These are phyloP conservation scores for Fusarium miscanthi DNA, from an alignment of 2,329 filamentous ascomycete species.

Conservation along the genomic window DNA sequence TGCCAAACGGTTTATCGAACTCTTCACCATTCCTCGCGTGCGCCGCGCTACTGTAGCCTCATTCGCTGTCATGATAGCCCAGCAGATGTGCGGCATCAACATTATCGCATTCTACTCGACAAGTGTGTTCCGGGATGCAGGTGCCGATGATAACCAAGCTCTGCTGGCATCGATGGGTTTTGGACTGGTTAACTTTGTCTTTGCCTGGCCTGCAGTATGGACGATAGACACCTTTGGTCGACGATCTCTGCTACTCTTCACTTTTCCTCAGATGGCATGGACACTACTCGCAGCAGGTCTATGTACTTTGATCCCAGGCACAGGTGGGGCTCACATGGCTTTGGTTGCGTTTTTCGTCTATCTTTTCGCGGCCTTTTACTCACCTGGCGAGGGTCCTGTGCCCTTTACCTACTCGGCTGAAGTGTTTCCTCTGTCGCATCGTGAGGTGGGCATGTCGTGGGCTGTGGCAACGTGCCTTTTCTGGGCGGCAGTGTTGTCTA, in stretches of 20 bases:
- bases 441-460: constrained; percentile 78
- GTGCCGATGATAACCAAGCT: constrained; percentile 65
- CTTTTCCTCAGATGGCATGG: constrained; percentile 58
- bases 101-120: constrained; percentile 82
- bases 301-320: constrained; percentile 62
- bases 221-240: constrained; percentile 69
- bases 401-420: constrained; percentile 77
- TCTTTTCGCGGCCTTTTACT: constrained; percentile 64
- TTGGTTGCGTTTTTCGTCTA: constrained; percentile 68
- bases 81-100: constrained; percentile 78
- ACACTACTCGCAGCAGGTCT: constrained; percentile 56
- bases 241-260: constrained; percentile 59
- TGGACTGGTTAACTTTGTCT: constrained; percentile 68
- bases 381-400: constrained; percentile 70
- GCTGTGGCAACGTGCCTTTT: constrained; percentile 74
- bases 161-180: constrained; percentile 69
- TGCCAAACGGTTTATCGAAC: constrained; percentile 69
- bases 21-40: constrained; percentile 76
- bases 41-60: constrained; percentile 80
- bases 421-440: constrained; percentile 76
- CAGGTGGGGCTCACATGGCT: constrained; percentile 51
- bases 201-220: constrained; percentile 68
- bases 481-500: constrained; percentile 69
- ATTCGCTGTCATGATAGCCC: constrained; percentile 82
- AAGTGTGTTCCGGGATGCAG: constrained; percentile 69